Evolutionary conservation across 176 grass and related monocot genomes (phyloP), one percentile per base, ranked within the genome.

Genomic region (Raddia guianensis): DNA sequence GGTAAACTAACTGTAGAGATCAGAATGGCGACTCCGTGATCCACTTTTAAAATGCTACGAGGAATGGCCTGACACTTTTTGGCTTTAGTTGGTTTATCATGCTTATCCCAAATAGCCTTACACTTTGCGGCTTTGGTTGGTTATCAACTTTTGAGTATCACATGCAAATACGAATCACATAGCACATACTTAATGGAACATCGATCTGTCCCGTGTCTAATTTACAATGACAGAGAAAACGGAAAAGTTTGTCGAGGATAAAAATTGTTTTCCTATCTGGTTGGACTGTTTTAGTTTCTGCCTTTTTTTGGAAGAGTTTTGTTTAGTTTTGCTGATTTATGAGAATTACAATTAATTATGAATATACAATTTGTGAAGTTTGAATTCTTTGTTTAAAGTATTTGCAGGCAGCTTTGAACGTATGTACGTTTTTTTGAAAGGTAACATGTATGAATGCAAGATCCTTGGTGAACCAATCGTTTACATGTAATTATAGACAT

Each of bases 41-140:
- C 61, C 86, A 88, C 80, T 68, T 74, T 43, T 59, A 19, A 75
- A 63, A 54, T 88, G 86, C 81, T 13, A 45, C 55, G 9, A 75
- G 69, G 81, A 89, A 16, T 73, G 52, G 8, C 13, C 80, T 52
- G 18, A 73, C 49, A 21, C 9, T 78, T 78, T 62, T 35, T 49
- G 43, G 62, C 50, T 18, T 52, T 7, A 1, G 8, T 33, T 70
- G 27, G 5, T 27, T 71, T 27, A 27, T 27, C 27, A 27, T 27
- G 27, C 37, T 40, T 40, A 5, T 40, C 37, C 27, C 27, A 1
- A 88, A 40, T 40, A 1, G 37, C 37, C 37, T 42, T n/a, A 67
- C 43, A 19, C 49, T 66, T 80, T 86, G 10, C 44, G n/a, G 65
- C 51, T 52, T 63, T 27, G 12, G 46, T 46, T 78, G 32, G 5